Evolutionary conservation across 169 alveolate species (phyloP).

Genomic region (Plasmodium gonderi): DNA sequence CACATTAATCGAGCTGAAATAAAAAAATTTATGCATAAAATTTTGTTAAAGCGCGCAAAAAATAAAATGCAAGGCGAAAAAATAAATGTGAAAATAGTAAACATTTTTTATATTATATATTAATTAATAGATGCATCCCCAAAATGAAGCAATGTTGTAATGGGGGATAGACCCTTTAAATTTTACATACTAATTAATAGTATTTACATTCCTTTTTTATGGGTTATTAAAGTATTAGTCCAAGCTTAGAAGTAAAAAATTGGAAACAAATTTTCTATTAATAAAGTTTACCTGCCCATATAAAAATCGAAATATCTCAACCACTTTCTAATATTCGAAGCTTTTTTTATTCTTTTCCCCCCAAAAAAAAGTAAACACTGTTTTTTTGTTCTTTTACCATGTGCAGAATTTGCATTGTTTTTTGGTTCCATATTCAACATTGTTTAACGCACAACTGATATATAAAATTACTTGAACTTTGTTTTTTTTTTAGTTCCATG

Average conservation of each 20-base stretch:
- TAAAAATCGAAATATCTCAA: neutral
- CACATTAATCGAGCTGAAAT: neutral
- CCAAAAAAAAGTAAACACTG: neutral
- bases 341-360: neutral
- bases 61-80: neutral
- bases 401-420: neutral
- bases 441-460: neutral
- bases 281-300: neutral
- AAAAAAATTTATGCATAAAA: neutral
- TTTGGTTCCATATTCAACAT: neutral
- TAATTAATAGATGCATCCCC: neutral
- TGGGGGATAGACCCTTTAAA: neutral
- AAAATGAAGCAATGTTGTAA: constrained; percentile 13
- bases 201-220: neutral
- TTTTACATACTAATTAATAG: neutral
- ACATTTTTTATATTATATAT: neutral
- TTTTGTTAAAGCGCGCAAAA: neutral
- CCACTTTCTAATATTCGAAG: neutral
- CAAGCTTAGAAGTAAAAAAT: neutral
- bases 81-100: neutral
- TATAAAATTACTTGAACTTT: neutral
- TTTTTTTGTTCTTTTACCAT: neutral
- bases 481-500: neutral
- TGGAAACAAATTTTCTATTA: neutral
- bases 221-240: neutral